Conservation (phyloP, 2,329 filamentous ascomycete species). For the Clathrospora elynae region DNA sequence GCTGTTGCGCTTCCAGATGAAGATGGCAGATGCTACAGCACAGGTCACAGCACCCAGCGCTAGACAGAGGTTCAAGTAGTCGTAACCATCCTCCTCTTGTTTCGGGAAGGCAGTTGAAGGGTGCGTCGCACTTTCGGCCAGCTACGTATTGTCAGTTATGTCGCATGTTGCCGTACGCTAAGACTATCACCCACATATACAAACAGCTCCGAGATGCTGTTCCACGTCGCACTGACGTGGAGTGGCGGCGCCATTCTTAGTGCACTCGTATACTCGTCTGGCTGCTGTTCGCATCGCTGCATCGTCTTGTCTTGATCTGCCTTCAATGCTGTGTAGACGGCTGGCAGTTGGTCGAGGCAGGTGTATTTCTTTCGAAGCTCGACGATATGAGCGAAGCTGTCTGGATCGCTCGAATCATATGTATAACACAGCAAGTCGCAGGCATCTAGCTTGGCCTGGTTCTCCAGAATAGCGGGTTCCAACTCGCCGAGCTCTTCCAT, state of each 20-base stretch:
- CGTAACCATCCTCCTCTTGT: slow-evolving; percentile 78
- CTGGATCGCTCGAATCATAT: slow-evolving; percentile 95
- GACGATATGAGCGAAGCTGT: slow-evolving; percentile 92
- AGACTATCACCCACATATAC: slow-evolving; percentile 62
- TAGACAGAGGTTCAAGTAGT: slow-evolving; percentile 84
- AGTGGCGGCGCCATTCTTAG: slow-evolving; percentile 89
- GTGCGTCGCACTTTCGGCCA: slow-evolving; percentile 90
- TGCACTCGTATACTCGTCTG: slow-evolving; percentile 84
- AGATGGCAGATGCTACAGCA: slow-evolving; percentile 62
- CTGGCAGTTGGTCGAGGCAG: slow-evolving; percentile 84
- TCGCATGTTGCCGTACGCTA: neutral
- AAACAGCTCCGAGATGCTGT: slow-evolving; percentile 91
- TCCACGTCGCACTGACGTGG: slow-evolving; percentile 95
- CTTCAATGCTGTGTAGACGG: slow-evolving; percentile 91
- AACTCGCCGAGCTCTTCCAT: slow-evolving; percentile 92
- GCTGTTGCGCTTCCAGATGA: slow-evolving; percentile 62
- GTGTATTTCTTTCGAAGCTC: slow-evolving; percentile 77
- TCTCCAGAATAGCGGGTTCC: slow-evolving; percentile 93
- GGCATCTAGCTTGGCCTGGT: slow-evolving; percentile 83
- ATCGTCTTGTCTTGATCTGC: slow-evolving; percentile 96
- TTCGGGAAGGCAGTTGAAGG: slow-evolving; percentile 89
- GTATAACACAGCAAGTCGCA: slow-evolving; percentile 95
- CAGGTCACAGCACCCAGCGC: slow-evolving; percentile 74
- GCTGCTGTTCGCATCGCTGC: slow-evolving; percentile 85
- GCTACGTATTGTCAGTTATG: slow-evolving; percentile 46